Base-by-base conservation (phyloP, 2,329 filamentous ascomycete species). In the Talaromyces sp. region DNA sequence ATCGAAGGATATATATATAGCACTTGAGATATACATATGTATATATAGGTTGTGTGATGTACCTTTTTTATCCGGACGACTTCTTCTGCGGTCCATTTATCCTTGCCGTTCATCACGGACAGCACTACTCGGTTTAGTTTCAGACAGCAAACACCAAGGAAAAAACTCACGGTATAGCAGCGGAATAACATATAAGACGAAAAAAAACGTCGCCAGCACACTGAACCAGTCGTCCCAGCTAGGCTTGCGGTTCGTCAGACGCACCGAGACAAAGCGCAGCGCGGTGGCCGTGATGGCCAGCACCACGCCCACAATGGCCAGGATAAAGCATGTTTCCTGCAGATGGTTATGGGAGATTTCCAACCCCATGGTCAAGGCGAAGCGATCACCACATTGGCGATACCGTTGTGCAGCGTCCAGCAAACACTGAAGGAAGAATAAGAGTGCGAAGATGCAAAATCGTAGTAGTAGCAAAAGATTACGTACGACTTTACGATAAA, bases 51-150 rank as follows among this genome's bases (percentile, higher is more conserved):
- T 11, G 4, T 14, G 12, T 6, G 12, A 27, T 12, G 38, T 46
- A 54, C 56, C 56, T 58, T 58, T 27, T 58, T 58, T 17, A 58
- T 58, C n/a, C 38, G 51, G 50, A 58, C 56, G 8, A 58, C 21
- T 43, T 58, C 21, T 21, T 11, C 56, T 12, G 27, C 10, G 6
- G 56, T 41, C 56, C 56, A 58, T 10, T 21, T 54, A 8, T 27
- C 52, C 24, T 54, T 38, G 21, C 56, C 56, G 35, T 58, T 58
- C 56, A 58, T 58, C 26, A 58, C 48, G 7, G 56, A 41, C 50
- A 58, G 38, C 19, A 58, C 56, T 58, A 54, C n/a, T 21, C 17
- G 8, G n/a, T 46, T 46, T 21, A 46, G 26, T 21, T 17, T 12
- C 2, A 12, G 3, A 32, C 10, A 3, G 11, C 2, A 14, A 17